These are phyloP conservation scores for Ascochyta viciae-villosae DNA, from an alignment of 2,329 filamentous ascomycete species.

Conservation along the genomic window DNA sequence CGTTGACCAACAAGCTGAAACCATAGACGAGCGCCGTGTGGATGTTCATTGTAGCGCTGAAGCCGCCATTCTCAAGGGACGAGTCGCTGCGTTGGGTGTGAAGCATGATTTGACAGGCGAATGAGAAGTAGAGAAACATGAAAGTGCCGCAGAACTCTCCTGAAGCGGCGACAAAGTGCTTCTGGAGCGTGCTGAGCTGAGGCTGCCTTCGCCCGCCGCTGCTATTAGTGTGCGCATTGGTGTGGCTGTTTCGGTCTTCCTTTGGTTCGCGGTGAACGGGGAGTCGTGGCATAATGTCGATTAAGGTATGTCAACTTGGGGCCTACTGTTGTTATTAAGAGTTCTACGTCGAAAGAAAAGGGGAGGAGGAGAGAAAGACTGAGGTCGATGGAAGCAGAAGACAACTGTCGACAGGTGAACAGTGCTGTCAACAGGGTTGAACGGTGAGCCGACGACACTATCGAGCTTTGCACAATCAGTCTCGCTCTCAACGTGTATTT, in stretches of 20 bases:
- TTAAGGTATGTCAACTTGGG: background rate
- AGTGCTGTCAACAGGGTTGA: too few relatives aligned
- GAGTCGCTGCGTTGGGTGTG: slow-evolving; percentile 23
- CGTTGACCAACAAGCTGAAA: slow-evolving; percentile 40
- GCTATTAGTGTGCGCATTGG: background rate
- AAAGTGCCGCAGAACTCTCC: slow-evolving; percentile 44
- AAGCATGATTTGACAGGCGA: slow-evolving; percentile 38
- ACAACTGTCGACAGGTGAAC: background rate
- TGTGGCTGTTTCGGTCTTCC: background rate
- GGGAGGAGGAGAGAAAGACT: background rate
- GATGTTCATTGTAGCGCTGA: slow-evolving; percentile 31
- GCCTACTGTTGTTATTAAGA: background rate
- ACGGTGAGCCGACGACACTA: background rate
- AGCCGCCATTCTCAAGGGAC: slow-evolving; percentile 21
- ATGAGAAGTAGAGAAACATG: slow-evolving; percentile 43
- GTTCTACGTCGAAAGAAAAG: background rate
- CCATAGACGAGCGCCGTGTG: slow-evolving; percentile 42
- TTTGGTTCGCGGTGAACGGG: background rate
- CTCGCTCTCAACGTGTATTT: background rate
- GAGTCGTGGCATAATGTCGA: background rate
- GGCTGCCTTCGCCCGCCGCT: slow-evolving; percentile 1
- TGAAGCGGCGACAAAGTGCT: slow-evolving; percentile 34
- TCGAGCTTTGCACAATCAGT: background rate
- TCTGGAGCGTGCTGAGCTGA: slow-evolving; percentile 19
- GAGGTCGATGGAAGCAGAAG: background rate